Evolutionary conservation across 2,329 filamentous ascomycete species (phyloP).

Genomic region (Sarocladium oryzae): DNA sequence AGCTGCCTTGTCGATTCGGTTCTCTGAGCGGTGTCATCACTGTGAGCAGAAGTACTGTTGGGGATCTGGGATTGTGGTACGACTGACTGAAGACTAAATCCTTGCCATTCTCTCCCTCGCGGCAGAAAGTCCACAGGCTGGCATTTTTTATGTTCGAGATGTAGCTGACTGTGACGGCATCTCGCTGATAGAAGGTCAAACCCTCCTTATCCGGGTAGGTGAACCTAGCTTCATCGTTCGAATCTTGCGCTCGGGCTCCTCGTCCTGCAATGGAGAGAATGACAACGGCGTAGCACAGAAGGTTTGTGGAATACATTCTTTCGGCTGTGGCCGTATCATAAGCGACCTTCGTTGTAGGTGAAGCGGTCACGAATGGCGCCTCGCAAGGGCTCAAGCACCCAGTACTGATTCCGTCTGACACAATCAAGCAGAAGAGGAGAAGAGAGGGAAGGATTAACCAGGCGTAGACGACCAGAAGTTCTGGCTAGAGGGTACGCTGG

Average conservation of each 20-base stretch:
- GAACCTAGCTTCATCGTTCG: background rate
- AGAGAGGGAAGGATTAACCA: background rate
- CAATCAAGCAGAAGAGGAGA: background rate
- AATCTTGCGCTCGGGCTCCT: background rate
- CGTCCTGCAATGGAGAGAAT: background rate
- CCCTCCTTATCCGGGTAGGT: conserved; percentile 11
- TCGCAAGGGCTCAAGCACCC: background rate
- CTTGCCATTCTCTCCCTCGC: conserved; percentile 3
- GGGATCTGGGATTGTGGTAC: no score
- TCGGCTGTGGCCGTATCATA: background rate
- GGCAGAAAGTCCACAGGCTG: conserved; percentile 13
- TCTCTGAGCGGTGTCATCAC: conserved; percentile 7
- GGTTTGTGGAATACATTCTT: background rate
- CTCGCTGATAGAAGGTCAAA: conserved; percentile 12
- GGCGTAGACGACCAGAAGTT: background rate
- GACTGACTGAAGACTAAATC: conserved; percentile 10
- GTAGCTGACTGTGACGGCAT: conserved; percentile 13
- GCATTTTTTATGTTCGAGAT: conserved; percentile 8
- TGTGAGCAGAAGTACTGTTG: no score
- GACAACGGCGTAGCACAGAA: background rate
- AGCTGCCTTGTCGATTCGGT: conserved; percentile 4
- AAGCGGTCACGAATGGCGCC: conserved; percentile 1
- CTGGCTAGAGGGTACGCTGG: background rate
- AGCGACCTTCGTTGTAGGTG: no score
- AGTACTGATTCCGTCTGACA: background rate